Evolutionary conservation across 306 rosid genomes (phyloP).

Genomic region (Comarum palustre): DNA sequence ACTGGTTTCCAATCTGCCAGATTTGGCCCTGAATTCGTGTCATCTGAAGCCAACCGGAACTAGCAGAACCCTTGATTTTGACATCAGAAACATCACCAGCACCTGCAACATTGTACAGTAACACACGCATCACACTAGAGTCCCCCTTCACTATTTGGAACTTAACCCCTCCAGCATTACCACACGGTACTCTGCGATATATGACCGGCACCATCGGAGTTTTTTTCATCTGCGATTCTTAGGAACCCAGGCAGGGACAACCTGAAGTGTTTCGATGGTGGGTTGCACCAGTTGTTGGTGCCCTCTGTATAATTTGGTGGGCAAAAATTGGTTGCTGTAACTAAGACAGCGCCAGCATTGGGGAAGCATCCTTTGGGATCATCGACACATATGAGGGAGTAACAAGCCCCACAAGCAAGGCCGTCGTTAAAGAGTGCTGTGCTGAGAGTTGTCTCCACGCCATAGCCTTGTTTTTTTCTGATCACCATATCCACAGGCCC

Average conservation of each 20-base stretch:
- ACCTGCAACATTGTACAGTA: conserved; percentile 46
- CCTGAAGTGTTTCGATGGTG: conserved; percentile 60
- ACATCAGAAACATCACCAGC: conserved; percentile 49
- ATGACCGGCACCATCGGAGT: conserved; percentile 53
- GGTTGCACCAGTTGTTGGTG: conserved; percentile 67
- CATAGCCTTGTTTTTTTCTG: conserved; percentile 59
- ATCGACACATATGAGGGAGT: conserved; percentile 39
- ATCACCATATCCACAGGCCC: conserved; percentile 73
- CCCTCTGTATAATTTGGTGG: conserved; percentile 65
- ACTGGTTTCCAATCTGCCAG: conserved; percentile 15
- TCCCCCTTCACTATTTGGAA: conserved; percentile 49
- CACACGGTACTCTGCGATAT: conserved; percentile 38
- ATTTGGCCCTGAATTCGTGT: conserved; percentile 51
- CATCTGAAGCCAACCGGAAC: conserved; percentile 39
- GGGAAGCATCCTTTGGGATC: conserved; percentile 45
- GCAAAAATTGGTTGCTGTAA: conserved; percentile 62
- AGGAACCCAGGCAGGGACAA: conserved; percentile 48
- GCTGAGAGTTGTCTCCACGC: conserved; percentile 50
- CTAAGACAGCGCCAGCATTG: conserved; percentile 29
- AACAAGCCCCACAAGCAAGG: conserved; percentile 52
- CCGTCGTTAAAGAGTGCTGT: conserved; percentile 55
- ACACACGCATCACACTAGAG: conserved; percentile 35
- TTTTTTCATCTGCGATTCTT: conserved; percentile 25
- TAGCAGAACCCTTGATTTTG: conserved; percentile 31
- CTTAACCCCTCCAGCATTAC: conserved; percentile 38